Evolutionary conservation across 2,329 filamentous ascomycete species (phyloP), one percentile per base, ranked within the genome.

Genomic region (Acrocalymma vagum): DNA sequence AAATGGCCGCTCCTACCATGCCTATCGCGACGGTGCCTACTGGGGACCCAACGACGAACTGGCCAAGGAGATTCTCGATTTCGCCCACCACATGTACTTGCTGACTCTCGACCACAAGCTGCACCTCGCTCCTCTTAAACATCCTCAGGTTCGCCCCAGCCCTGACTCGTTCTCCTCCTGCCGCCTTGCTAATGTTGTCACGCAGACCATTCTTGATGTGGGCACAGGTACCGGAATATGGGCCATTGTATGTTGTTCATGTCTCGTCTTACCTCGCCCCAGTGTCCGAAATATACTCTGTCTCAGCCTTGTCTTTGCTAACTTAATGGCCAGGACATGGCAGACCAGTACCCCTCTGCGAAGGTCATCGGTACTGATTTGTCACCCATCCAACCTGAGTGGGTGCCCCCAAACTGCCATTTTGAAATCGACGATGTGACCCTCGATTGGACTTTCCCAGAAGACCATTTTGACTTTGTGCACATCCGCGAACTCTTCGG

Each of bases 371-470:
- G 76, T 25, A 73, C 69, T 15, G 76, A 78, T 51, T 69, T 78
- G 29, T 75, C 72, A 1, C 75, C 76, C 24, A 78, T 78, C 31
- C 77, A 79, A 48, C 76, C 75, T 4, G 57, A 61, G 39, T 73
- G 72, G 66, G 71, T 77, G 1, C 75, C 75, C 0, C 68, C 72
- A 2, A 78, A 78, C 51, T 71, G 69, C 47, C 53, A 60, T 17
- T 78, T 78, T 50, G 71, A 77, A 38, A 69, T 78, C 37, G 76
- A 78, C 59, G 75, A 78, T 34, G 63, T 72, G 11, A 67, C 65
- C 1, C 54, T 65, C 6, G 62, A 65, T 16, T 77, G 74, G 74
- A 74, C 71, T 2, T 69, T 65, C 29, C 63, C 63, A 0, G 40
- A 44, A 1, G 49, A 65, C 25, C 55, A 65, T 35, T 70, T 70